A percentile compares a stretch with the other conserved stretches of the same genome.
phyloP scores from a whole-genome alignment of 495 filamentous ascomycete species.

The Podospora pseudopauciseta region DNA sequence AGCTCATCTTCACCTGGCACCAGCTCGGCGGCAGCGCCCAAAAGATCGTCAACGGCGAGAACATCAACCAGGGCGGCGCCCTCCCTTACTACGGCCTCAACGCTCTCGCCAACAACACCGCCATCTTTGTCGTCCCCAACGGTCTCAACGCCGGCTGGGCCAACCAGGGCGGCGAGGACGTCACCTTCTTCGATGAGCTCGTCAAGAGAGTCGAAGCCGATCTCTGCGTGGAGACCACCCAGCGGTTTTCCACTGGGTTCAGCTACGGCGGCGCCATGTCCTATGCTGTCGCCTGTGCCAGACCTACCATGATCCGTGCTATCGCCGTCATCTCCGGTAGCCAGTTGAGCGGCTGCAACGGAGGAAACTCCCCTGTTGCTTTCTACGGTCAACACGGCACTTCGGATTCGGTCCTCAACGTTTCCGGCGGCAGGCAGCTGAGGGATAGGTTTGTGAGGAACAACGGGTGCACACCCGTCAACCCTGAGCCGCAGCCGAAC shows the following conservation, averaged over 20 bases:
- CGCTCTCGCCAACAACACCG: constrained; percentile 35
- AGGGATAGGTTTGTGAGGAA: constrained; percentile 41
- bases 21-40: constrained; percentile 38
- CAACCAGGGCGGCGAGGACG: constrained; percentile 43
- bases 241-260: constrained; percentile 49
- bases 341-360: constrained; percentile 35
- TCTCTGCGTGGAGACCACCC: constrained; percentile 43
- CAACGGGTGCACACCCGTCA: constrained; percentile 35
- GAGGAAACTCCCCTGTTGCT: constrained; percentile 43
- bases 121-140: constrained; percentile 46
- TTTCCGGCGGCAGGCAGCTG: constrained; percentile 33
- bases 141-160: constrained; percentile 48
- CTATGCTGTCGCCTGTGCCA: constrained; percentile 44
- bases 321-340: constrained; percentile 42
- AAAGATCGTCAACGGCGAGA: constrained; percentile 37
- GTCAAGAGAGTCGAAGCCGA: constrained; percentile 37
- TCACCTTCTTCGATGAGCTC: constrained; percentile 41
- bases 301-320: constrained; percentile 40
- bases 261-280: constrained; percentile 51
- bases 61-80: constrained; percentile 30
- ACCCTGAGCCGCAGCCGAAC: constrained; percentile 21
- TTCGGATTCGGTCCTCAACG: constrained; percentile 37
- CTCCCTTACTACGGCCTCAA: constrained; percentile 43
- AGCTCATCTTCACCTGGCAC: constrained; percentile 44
- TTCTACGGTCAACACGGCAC: constrained; percentile 47